Conservation (phyloP, 2,329 filamentous ascomycete species). For the Nectriaceae sp. region DNA sequence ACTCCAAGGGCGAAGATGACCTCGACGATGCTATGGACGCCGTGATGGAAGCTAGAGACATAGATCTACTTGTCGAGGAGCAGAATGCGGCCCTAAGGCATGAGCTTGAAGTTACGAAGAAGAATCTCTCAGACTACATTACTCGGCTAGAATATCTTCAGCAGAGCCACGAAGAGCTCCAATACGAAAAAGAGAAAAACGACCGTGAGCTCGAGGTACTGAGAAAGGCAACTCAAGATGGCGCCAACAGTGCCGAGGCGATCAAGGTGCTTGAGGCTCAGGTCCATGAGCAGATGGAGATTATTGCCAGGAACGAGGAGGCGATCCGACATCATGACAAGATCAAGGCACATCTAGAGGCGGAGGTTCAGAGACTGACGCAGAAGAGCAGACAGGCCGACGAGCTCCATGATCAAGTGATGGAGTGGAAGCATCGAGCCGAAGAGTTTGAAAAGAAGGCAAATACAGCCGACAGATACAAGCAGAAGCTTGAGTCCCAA, state of each 20-base stretch:
- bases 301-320: constrained; percentile 69
- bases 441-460: constrained; percentile 62
- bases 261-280: constrained; percentile 57
- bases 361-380: constrained; percentile 51
- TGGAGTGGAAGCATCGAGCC: constrained; percentile 59
- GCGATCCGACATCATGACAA: constrained; percentile 38
- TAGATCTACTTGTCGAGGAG: constrained; percentile 59
- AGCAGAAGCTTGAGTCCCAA: constrained; percentile 62
- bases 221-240: constrained; percentile 51
- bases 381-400: constrained; percentile 50
- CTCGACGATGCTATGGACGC: constrained; percentile 42
- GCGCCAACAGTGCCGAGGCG: constrained; percentile 52
- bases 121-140: constrained; percentile 59
- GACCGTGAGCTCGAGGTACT: constrained; percentile 55
- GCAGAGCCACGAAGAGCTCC: constrained; percentile 64
- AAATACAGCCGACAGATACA: constrained; percentile 63
- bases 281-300: constrained; percentile 67
- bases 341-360: constrained; percentile 55
- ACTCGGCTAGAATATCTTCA: constrained; percentile 62
- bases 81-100: constrained; percentile 52
- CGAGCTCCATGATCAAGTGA: constrained; percentile 59
- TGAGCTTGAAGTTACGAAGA: constrained; percentile 55
- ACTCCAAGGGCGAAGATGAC: constrained; percentile 39
- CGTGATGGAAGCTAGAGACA: constrained; percentile 49
- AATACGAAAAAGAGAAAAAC: constrained; percentile 62